phyloP scores from a whole-genome alignment of 768 basidiomycete genomes.

The Calocybe indica region DNA sequence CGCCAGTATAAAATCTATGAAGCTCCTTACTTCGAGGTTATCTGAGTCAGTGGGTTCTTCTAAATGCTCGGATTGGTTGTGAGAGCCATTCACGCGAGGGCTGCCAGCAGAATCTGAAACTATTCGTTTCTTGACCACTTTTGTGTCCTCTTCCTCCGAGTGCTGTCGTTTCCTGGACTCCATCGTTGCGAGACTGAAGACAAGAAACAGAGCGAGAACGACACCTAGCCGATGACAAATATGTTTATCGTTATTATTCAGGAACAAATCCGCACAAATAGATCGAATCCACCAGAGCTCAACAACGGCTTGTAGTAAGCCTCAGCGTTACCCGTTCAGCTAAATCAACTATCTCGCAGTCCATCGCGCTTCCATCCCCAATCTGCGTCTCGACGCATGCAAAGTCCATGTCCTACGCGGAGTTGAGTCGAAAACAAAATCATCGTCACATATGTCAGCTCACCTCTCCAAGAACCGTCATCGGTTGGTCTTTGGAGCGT shows the following conservation, averaged over 20 bases:
- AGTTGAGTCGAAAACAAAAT: constrained; percentile 1
- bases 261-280: background rate
- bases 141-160: constrained; percentile 42
- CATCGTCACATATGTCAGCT: constrained; percentile 12
- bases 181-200: constrained; percentile 22
- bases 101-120: constrained; percentile 44
- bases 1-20: constrained; percentile 6
- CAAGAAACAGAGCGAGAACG: constrained; percentile 11
- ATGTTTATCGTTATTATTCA: constrained; percentile 6
- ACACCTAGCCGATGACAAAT: constrained; percentile 26
- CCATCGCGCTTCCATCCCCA: constrained; percentile 65
- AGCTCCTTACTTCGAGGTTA: constrained; percentile 56
- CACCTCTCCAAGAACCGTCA: constrained; percentile 75
- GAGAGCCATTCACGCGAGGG: constrained; percentile 46
- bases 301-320: constrained; percentile 8
- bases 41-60: constrained; percentile 47
- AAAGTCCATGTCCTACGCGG: constrained; percentile 61
- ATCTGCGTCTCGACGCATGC: constrained; percentile 93
- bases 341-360: constrained; percentile 81
- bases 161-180: constrained; percentile 59
- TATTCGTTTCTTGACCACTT: constrained; percentile 51
- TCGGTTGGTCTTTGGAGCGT: constrained; percentile 73
- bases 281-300: background rate
- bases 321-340: constrained; percentile 24
- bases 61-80: constrained; percentile 15